Evolutionary conservation across 169 alveolate genomes (phyloP).

Genomic region (Miamiensis avidus): DNA sequence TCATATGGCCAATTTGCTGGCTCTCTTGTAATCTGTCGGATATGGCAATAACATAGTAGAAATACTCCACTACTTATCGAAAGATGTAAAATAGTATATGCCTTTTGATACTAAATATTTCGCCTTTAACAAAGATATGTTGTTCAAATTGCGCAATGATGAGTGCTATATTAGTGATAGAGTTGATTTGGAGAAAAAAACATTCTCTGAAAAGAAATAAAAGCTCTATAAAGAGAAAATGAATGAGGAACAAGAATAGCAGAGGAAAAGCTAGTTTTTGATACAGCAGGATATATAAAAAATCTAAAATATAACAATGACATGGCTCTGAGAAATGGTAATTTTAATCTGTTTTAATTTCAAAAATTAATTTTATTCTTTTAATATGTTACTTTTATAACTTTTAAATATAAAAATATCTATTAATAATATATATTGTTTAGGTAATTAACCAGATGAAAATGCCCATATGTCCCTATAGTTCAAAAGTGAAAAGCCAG

Average conservation of each 20-base stretch:
- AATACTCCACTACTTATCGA: neutral
- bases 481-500: no score
- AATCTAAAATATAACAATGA: neutral
- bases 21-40: neutral
- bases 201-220: neutral
- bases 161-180: neutral
- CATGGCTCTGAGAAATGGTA: neutral
- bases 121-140: neutral
- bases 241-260: no score
- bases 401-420: no score
- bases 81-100: neutral
- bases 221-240: neutral
- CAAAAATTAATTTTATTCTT: no score
- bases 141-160: no score
- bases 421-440: no score
- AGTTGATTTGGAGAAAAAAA: neutral
- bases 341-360: no score
- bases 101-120: neutral
- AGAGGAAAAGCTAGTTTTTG: no score
- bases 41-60: neutral
- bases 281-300: neutral
- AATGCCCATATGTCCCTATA: no score
- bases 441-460: no score
- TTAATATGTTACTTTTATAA: no score
- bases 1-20: neutral